A percentile compares a stretch with the other conserved stretches of the same genome.
These are phyloP conservation scores for Fragaria nilgerrensis DNA, from an alignment of 306 rosid species.

Conservation along the genomic window DNA sequence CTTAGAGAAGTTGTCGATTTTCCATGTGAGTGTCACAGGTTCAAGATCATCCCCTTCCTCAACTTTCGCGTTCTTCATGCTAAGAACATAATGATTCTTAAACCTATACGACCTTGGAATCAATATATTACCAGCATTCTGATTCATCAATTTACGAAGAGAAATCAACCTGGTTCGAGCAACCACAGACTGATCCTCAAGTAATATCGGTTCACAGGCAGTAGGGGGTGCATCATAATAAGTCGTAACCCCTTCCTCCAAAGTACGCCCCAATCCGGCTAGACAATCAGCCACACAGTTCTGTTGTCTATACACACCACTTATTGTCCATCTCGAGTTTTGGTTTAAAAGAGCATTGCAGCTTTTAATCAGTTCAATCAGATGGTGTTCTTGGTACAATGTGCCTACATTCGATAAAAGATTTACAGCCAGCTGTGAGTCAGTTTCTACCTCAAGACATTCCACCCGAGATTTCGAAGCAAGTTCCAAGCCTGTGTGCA, in stretches of 20 bases:
- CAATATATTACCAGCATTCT: not conserved
- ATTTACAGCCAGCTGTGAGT: not conserved
- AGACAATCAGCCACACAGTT: constrained; percentile 11
- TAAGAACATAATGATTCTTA: not conserved
- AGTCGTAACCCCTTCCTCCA: not conserved
- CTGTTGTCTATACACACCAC: not conserved
- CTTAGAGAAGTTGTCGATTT: constrained; percentile 15
- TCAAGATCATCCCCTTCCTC: not conserved
- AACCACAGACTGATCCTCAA: not conserved
- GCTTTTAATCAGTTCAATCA: not conserved
- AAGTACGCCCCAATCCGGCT: not conserved
- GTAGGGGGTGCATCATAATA: constrained; percentile 3
- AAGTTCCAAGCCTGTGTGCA: constrained; percentile 8
- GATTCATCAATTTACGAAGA: not conserved
- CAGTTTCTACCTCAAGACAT: constrained; percentile 2
- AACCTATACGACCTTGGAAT: not conserved
- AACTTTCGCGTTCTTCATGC: not conserved
- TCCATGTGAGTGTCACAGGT: not conserved
- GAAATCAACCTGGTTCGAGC: constrained; percentile 1
- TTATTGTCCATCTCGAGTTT: not conserved
- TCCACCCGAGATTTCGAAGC: not conserved
- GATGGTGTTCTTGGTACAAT: not conserved
- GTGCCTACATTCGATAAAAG: not conserved
- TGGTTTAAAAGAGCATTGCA: not conserved
- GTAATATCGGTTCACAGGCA: not conserved